Conservation (phyloP, 2,329 filamentous ascomycete genomes). For the Colletotrichum agaves region DNA sequence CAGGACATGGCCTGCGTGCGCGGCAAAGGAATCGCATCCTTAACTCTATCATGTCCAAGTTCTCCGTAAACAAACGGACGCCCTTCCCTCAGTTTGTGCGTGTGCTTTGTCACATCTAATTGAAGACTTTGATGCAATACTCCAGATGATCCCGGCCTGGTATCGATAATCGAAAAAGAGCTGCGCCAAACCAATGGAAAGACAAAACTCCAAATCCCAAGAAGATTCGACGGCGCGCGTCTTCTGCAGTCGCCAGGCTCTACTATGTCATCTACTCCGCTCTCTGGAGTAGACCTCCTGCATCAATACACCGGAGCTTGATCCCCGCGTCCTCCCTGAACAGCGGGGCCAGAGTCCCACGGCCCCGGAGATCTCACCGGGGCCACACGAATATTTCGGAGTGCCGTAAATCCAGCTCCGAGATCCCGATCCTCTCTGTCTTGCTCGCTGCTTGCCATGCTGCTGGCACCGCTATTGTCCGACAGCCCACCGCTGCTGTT, state of each 20-base stretch:
- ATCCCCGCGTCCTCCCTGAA: slow-evolving; percentile 26
- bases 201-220: slow-evolving; percentile 5
- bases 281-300: too few species aligned
- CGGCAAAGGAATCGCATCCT: slow-evolving; percentile 32
- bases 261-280: too few species aligned
- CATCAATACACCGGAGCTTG: slow-evolving; percentile 36
- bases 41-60: not conserved
- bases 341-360: slow-evolving; percentile 31
- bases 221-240: not conserved
- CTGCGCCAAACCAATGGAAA: slow-evolving; percentile 23
- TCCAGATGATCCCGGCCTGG: slow-evolving; percentile 21
- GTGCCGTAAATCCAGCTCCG: slow-evolving; percentile 30
- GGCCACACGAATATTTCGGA: slow-evolving; percentile 36
- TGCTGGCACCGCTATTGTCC: slow-evolving; percentile 47
- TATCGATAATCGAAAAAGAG: slow-evolving; percentile 27
- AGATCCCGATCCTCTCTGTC: slow-evolving; percentile 30
- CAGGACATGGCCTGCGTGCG: slow-evolving; percentile 4
- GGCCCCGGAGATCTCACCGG: slow-evolving; percentile 33
- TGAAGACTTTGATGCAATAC: slow-evolving; percentile 11
- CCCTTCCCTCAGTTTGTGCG: not conserved
- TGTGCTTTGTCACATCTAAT: slow-evolving; percentile 1
- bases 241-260: not conserved
- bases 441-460: slow-evolving; percentile 37
- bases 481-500: slow-evolving; percentile 50
- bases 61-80: not conserved